Evolutionary conservation across 2,329 filamentous ascomycete species (phyloP).

Genomic region (Trichophyton equinum): DNA sequence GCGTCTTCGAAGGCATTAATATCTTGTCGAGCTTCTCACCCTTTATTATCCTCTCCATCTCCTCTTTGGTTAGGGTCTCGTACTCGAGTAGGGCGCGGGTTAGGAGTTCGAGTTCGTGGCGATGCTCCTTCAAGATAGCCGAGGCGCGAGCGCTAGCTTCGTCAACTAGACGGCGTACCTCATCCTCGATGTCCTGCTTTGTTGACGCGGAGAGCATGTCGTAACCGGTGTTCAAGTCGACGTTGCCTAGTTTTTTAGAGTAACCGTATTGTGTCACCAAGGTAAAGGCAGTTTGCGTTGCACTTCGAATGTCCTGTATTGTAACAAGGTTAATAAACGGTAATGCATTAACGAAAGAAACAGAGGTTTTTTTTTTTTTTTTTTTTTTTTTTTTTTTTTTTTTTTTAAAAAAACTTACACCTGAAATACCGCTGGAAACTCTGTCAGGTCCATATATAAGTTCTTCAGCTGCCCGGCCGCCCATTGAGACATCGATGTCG

Average conservation of each 20-base stretch:
- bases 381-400: no score
- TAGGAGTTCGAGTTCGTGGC: conserved; percentile 74
- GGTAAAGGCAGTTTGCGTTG: conserved; percentile 68
- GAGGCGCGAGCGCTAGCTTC: conserved; percentile 65
- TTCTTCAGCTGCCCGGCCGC: conserved; percentile 79
- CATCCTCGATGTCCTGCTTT: conserved; percentile 70
- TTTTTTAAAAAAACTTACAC: conserved; percentile 46
- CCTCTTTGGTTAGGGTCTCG: conserved; percentile 77
- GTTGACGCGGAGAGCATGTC: conserved; percentile 72
- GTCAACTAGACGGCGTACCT: conserved; percentile 74
- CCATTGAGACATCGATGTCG: conserved; percentile 66
- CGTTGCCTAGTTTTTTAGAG: conserved; percentile 74
- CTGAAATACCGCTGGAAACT: conserved; percentile 77
- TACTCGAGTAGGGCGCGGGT: conserved; percentile 87
- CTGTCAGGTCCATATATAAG: conserved; percentile 83
- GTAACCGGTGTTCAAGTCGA: conserved; percentile 76
- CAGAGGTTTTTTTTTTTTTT: background rate
- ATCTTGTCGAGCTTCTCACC: conserved; percentile 71
- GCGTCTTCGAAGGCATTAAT: conserved; percentile 35
- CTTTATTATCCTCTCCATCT: conserved; percentile 79
- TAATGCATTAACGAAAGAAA: background rate
- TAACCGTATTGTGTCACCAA: conserved; percentile 88
- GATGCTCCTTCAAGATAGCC: conserved; percentile 58
- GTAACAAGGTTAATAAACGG: conserved; percentile 31
- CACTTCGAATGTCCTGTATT: conserved; percentile 62